phyloP scores from a whole-genome alignment of 2,329 filamentous ascomycete species.

The Fusarium mexicanum region DNA sequence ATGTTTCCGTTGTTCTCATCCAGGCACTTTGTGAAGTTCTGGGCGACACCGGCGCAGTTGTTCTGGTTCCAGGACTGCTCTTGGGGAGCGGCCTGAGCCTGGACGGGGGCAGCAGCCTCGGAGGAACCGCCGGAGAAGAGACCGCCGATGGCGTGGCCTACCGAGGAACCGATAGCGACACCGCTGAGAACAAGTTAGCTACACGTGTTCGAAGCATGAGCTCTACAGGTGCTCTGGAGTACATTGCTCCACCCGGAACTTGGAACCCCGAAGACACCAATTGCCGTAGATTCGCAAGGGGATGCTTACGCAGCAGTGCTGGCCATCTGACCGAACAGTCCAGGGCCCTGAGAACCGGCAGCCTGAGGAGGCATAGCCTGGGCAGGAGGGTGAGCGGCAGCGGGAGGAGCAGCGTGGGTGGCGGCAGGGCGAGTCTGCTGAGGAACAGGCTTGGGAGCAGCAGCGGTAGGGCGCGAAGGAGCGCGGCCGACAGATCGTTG shows the following conservation, averaged over 20 bases:
- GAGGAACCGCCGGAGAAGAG: conserved; percentile 86
- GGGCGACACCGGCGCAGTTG: conserved; percentile 82
- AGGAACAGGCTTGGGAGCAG: conserved; percentile 60
- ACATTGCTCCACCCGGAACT: conserved; percentile 11
- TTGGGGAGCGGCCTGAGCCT: conserved; percentile 55
- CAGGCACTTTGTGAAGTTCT: conserved; percentile 94
- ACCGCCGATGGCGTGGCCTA: conserved; percentile 93
- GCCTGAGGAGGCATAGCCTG: conserved; percentile 36
- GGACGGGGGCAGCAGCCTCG: conserved; percentile 61
- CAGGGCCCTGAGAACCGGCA: conserved; percentile 72
- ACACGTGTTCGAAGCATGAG: conserved; percentile 17
- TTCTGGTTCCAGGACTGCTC: conserved; percentile 63
- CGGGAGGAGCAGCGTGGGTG: conserved; percentile 68
- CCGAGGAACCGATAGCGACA: conserved; percentile 93
- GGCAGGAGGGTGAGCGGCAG: conserved; percentile 46
- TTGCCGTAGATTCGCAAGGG: background rate
- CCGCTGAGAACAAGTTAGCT: conserved; percentile 67
- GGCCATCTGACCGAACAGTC: conserved; percentile 96
- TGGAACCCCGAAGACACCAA: background rate
- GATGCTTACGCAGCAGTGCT: conserved; percentile 93
- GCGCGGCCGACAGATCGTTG: conserved; percentile 75
- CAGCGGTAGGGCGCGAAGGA: conserved; percentile 73
- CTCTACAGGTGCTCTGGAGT: background rate
- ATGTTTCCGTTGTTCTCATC: conserved; percentile 94
- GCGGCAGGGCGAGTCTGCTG: conserved; percentile 76